These are phyloP conservation scores for Basipetospora chlamydospora DNA, from an alignment of 2,329 filamentous ascomycete species.

Conservation along the genomic window DNA sequence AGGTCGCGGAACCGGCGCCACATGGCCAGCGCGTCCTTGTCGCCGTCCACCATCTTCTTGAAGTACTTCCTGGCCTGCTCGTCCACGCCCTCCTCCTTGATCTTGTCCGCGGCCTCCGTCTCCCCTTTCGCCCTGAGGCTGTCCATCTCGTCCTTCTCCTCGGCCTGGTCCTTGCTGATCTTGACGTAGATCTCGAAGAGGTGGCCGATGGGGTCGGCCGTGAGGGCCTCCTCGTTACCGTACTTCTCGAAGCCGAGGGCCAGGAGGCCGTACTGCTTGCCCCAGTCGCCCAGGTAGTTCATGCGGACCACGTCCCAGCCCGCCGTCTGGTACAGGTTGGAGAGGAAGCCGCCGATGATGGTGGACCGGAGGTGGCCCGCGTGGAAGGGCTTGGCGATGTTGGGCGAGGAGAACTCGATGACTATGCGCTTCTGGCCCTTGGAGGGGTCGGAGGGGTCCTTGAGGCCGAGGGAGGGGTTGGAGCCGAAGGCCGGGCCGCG, in stretches of 20 bases:
- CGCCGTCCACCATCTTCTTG: constrained; percentile 55
- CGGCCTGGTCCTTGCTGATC: constrained; percentile 53
- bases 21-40: constrained; percentile 41
- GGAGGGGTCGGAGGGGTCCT: constrained; percentile 44
- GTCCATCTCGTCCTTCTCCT: constrained; percentile 53
- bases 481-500: constrained; percentile 46
- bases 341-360: constrained; percentile 64
- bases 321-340: constrained; percentile 54
- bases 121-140: constrained; percentile 34
- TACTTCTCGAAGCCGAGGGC: constrained; percentile 63
- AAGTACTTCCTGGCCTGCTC: constrained; percentile 64
- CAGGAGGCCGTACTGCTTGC: constrained; percentile 60
- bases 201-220: constrained; percentile 65
- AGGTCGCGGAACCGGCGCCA: constrained; percentile 55
- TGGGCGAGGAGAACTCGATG: constrained; percentile 73
- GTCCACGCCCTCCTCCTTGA: constrained; percentile 46
- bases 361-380: constrained; percentile 65
- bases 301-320: constrained; percentile 62
- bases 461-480: constrained; percentile 44
- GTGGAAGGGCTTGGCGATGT: constrained; percentile 77
- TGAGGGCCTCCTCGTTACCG: constrained; percentile 56
- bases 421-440: constrained; percentile 52
- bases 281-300: constrained; percentile 73
- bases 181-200: constrained; percentile 70
- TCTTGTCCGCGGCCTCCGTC: constrained; percentile 12